Conservation (phyloP, 805 yeast species). For the Cephaloascus albidus region DNA sequence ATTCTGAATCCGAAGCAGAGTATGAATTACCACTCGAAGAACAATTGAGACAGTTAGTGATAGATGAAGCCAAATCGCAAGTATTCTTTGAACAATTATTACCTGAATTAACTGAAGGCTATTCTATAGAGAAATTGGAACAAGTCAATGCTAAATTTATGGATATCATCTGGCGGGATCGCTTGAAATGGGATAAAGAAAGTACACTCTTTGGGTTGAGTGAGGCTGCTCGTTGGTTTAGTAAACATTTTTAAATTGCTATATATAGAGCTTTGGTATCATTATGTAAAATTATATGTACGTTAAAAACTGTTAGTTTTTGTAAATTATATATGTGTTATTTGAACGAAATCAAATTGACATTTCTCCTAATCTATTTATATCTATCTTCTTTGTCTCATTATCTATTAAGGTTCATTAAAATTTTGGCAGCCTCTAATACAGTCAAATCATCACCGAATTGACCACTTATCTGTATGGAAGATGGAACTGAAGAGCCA, state of each 20-base stretch:
- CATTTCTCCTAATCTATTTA: too few relatives aligned
- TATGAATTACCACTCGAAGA: constrained; percentile 4
- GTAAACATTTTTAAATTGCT: background rate
- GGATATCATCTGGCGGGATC: constrained; percentile 64
- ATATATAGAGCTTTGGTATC: background rate
- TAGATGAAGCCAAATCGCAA: constrained; percentile 21
- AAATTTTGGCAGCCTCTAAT: constrained; percentile 23
- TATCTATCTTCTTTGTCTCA: background rate
- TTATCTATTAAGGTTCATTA: background rate
- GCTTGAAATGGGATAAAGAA: constrained; percentile 38
- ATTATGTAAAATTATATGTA: too few relatives aligned
- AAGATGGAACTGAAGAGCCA: constrained; percentile 32
- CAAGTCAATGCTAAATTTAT: constrained; percentile 58
- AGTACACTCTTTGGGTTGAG: constrained; percentile 22
- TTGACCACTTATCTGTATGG: constrained; percentile 81
- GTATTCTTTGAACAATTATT: constrained; percentile 18
- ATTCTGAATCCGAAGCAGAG: constrained; percentile 9
- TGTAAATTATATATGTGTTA: too few relatives aligned
- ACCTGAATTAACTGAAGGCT: constrained; percentile 23
- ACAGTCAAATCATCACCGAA: constrained; percentile 70
- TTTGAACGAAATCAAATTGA: too few relatives aligned
- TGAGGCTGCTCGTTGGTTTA: constrained; percentile 9
- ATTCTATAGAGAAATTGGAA: constrained; percentile 48
- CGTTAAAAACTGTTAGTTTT: too few relatives aligned
- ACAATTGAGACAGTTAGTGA: constrained; percentile 7